These are phyloP conservation scores for Oryza glumipatula DNA, from an alignment of 176 grass and related monocot species.

Conservation along the genomic window DNA sequence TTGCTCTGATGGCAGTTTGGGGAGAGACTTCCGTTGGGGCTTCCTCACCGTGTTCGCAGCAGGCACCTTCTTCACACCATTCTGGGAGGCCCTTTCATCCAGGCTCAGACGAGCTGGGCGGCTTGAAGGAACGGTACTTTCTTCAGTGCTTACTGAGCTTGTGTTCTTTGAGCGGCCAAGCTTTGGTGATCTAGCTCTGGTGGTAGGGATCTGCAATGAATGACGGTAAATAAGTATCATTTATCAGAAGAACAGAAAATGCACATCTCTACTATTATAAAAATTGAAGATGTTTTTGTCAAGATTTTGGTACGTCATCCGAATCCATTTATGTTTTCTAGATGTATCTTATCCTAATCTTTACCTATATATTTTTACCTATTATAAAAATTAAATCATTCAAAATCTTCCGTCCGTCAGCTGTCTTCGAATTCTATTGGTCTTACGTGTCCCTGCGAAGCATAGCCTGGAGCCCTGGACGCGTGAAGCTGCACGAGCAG, in stretches of 20 bases:
- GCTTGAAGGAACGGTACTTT: slow-evolving; percentile 21
- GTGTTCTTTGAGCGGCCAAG: slow-evolving; percentile 62
- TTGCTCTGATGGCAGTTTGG: slow-evolving; percentile 62
- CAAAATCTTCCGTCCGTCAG: too few relatives aligned
- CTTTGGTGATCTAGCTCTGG: slow-evolving; percentile 70
- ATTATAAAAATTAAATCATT: too few relatives aligned
- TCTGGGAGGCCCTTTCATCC: slow-evolving; percentile 43
- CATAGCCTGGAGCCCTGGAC: too few relatives aligned
- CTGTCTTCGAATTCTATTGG: too few relatives aligned
- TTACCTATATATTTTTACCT: too few relatives aligned
- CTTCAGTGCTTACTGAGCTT: slow-evolving; percentile 19
- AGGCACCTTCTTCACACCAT: slow-evolving; percentile 37
- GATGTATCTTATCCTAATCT: too few relatives aligned
- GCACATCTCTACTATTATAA: too few relatives aligned
- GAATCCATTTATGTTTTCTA: too few relatives aligned
- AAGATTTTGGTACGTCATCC: too few relatives aligned
- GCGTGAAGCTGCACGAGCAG: too few relatives aligned
- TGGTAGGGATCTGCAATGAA: slow-evolving; percentile 58
- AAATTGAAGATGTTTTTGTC: too few relatives aligned
- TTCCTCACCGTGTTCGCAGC: slow-evolving; percentile 39
- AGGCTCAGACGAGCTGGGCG: slow-evolving; percentile 55
- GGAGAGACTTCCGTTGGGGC: slow-evolving; percentile 55
- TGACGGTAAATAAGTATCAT: slow-evolving; percentile 19
- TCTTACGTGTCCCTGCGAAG: too few relatives aligned
- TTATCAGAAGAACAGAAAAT: background rate